Conservation (phyloP, 805 yeast species). For the Candida namnaoensis region DNA sequence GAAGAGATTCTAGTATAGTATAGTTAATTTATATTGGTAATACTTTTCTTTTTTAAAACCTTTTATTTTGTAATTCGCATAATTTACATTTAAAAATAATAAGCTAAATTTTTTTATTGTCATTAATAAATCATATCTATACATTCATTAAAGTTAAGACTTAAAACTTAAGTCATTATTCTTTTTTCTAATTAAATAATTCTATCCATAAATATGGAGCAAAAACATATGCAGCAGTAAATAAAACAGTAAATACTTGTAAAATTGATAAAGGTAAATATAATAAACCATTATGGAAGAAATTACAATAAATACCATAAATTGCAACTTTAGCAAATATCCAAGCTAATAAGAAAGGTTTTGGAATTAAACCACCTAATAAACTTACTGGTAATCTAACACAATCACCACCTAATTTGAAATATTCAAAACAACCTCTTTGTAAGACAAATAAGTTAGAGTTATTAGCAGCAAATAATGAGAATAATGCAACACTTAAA, state of each 20-base stretch:
- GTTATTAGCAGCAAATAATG: conserved; percentile 83
- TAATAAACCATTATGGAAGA: conserved; percentile 50
- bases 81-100: too few species aligned
- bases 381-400: conserved; percentile 74
- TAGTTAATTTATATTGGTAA: too few species aligned
- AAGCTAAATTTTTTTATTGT: too few species aligned
- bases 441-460: conserved; percentile 61
- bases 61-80: too few species aligned
- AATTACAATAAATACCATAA: conserved; percentile 67
- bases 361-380: conserved; percentile 73
- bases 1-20: too few species aligned
- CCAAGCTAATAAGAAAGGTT: conserved; percentile 64
- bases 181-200: conserved; percentile 21
- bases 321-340: conserved; percentile 86
- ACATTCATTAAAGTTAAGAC: too few species aligned
- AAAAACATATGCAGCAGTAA: conserved; percentile 71
- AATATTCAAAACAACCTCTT: conserved; percentile 82
- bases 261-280: conserved; percentile 65
- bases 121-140: too few species aligned
- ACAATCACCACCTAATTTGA: conserved; percentile 76
- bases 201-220: conserved; percentile 66
- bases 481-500: conserved; percentile 81
- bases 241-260: conserved; percentile 59
- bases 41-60: too few species aligned
- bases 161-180: too few species aligned